Conservation (phyloP, 768 basidiomycete species). For the Strobilomyces dryophilus region DNA sequence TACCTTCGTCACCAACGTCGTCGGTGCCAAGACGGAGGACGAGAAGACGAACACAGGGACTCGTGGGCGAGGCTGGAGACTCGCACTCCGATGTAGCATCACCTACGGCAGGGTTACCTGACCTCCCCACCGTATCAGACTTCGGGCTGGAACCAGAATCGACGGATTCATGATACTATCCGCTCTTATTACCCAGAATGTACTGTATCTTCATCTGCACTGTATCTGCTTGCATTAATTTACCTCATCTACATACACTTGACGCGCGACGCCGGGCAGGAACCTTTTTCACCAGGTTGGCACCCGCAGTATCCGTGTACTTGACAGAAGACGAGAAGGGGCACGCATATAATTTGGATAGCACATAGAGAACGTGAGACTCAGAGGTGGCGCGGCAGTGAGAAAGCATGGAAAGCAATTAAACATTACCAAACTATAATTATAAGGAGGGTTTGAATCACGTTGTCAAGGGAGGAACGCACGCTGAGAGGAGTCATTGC, state of each 20-base stretch:
- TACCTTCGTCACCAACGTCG: conserved; percentile 46
- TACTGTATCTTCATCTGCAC: conserved; percentile 29
- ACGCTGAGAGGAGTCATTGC: too few relatives aligned
- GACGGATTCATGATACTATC: conserved; percentile 26
- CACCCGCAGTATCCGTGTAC: too few relatives aligned
- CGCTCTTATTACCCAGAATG: conserved; percentile 20
- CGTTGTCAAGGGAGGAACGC: too few relatives aligned
- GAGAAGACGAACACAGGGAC: conserved; percentile 31
- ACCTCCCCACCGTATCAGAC: conserved; percentile 27
- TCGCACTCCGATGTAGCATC: conserved; percentile 26
- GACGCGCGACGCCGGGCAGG: too few relatives aligned
- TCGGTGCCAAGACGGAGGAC: conserved; percentile 26
- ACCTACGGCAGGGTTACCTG: conserved; percentile 22
- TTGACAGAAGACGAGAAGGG: too few relatives aligned
- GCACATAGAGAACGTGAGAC: too few relatives aligned
- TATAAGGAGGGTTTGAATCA: too few relatives aligned
- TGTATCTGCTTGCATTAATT: conserved; percentile 30
- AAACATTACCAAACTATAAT: too few relatives aligned
- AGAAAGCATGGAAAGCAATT: too few relatives aligned
- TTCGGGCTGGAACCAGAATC: conserved; percentile 25
- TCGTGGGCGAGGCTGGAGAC: conserved; percentile 34
- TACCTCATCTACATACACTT: conserved; percentile 13
- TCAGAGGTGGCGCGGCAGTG: too few relatives aligned
- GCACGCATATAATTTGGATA: too few relatives aligned
- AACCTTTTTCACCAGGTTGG: too few relatives aligned